phyloP scores from a whole-genome alignment of 192 early-diverging fungal genomes.

The Gaertneriomyces semiglobifer region DNA sequence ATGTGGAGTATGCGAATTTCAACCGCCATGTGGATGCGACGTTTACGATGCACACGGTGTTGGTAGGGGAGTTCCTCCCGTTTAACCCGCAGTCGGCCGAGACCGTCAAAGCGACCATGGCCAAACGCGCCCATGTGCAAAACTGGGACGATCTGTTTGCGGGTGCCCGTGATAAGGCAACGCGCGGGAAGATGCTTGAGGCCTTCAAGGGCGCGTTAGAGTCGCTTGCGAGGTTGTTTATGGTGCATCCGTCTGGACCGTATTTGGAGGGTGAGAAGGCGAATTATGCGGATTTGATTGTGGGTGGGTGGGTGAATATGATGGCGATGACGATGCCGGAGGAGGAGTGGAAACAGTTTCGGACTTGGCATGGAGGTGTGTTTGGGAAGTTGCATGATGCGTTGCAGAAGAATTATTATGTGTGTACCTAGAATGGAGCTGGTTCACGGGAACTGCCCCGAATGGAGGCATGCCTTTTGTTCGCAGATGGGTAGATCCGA shows the following conservation, averaged over 20 bases:
- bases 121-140: background rate
- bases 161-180: background rate
- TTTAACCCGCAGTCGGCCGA: background rate
- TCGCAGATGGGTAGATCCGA: too few species aligned
- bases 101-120: background rate
- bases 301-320: constrained; percentile 4
- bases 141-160: background rate
- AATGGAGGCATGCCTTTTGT: too few species aligned
- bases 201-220: background rate
- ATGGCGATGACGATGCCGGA: background rate
- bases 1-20: background rate
- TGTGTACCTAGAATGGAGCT: too few species aligned
- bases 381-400: constrained; percentile 3
- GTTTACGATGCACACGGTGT: background rate
- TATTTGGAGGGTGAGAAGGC: constrained; percentile 4
- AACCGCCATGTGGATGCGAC: background rate
- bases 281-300: constrained; percentile 4
- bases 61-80: background rate
- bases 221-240: background rate
- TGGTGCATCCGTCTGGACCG: background rate
- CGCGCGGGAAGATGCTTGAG: background rate
- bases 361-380: constrained; percentile 2
- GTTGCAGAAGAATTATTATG: background rate
- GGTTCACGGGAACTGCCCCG: too few species aligned
- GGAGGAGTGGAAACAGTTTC: background rate